A percentile compares a stretch with the other conserved stretches of the same genome.
Evolutionary conservation across 1,284 basidiomycete species (phyloP).

Genomic region (Marasmius tenuissimus): DNA sequence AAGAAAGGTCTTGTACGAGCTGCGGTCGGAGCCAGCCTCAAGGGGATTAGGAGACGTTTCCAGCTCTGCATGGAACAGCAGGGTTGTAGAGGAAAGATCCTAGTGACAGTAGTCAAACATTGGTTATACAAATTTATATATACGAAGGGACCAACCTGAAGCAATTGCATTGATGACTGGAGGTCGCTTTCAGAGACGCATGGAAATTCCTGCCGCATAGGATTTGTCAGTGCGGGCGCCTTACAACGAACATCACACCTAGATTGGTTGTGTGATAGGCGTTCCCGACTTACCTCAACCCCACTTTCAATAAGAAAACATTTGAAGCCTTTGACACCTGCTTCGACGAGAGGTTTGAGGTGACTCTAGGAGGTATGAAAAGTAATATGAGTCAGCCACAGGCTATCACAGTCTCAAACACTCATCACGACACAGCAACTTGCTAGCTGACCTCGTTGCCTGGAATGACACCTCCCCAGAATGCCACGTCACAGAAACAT

Average conservation of each 20-base stretch:
- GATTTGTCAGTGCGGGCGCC: not conserved
- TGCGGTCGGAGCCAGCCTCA: constrained; percentile 36
- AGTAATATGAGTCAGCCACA: not conserved
- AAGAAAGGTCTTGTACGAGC: constrained; percentile 79
- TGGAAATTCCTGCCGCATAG: constrained; percentile 77
- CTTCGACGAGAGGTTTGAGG: constrained; percentile 66
- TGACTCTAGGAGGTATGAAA: constrained; percentile 45
- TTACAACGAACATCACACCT: not conserved
- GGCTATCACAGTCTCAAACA: not conserved
- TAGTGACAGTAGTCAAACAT: not conserved
- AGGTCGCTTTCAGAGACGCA: constrained; percentile 77
- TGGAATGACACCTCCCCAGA: constrained; percentile 94
- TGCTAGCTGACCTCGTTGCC: constrained; percentile 66
- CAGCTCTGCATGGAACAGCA: constrained; percentile 92
- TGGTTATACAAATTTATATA: not conserved
- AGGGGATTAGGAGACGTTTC: constrained; percentile 34
- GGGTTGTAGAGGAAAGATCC: constrained; percentile 49
- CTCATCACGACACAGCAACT: not conserved
- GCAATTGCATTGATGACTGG: constrained; percentile 64
- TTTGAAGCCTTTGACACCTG: constrained; percentile 92
- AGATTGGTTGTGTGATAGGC: not conserved
- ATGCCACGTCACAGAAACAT: constrained; percentile 84
- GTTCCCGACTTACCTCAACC: constrained; percentile 64
- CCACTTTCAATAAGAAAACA: constrained; percentile 94
- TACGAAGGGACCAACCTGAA: constrained; percentile 53